Evolutionary conservation across 768 basidiomycete genomes (phyloP), one percentile per base, ranked within the genome.

Genomic region (Calocybe indica): DNA sequence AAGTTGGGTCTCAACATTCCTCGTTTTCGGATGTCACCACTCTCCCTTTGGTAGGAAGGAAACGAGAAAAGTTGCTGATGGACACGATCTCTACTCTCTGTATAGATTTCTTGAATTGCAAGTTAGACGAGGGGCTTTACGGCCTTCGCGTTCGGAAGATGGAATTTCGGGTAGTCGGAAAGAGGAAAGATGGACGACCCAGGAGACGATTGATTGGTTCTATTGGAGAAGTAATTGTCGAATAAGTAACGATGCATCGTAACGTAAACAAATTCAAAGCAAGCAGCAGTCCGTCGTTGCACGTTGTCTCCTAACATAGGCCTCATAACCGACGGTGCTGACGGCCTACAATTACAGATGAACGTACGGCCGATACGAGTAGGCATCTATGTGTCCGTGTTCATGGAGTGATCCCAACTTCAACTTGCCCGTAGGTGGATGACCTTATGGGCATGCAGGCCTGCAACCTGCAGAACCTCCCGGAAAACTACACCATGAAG

Each of bases 401-500:
- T 43, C 31, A 43, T 32, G 9, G 5, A 5, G 28, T 33, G 11
- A 32, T 22, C 42, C n/a, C 12, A 10, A 32, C 2, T 30, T 30
- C 10, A 11, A 28, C 1, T 7, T 5, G 28, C 13, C 1, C 13
- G 35, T 33, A 94, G 91, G 76, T 91, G 56, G 89, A 87, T 40
- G 94, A 96, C 67, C 80, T 96, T 48, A 69, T 80, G 58, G 92
- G 90, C 13, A 97, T 97, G 94, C 94, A 97, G 66, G 88, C 92
- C 50, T 91, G 90, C 67, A 97, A 96, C 66, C 71, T 95, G 49
- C 86, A 93, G 67, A 96, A 96, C 60, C 74, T 97, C 12, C 94
- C 94, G 0, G 94, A 96, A 71, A 92, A 93, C 66, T 93, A 93
- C 62, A 87, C 85, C 1, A 84, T 92, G 75, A 80, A 80, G 62